Evolutionary conservation across 2,329 filamentous ascomycete species (phyloP), one percentile per base, ranked within the genome.

Genomic region (Annulohypoxylon truncatum): DNA sequence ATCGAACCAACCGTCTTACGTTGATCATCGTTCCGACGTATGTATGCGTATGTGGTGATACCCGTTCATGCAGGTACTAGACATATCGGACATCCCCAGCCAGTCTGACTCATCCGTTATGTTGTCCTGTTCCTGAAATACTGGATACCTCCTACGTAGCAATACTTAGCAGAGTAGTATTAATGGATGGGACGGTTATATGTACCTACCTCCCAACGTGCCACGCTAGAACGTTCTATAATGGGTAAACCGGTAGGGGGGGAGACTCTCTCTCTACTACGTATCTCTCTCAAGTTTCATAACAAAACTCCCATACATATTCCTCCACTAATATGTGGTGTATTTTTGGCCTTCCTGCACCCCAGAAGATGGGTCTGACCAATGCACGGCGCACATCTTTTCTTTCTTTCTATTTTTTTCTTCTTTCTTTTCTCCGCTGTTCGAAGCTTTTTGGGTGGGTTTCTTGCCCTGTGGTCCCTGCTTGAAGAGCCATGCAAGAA

Each of bases 11-110:
- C n/a, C n/a, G n/a, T n/a, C n/a, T 5, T 38, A 18, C 31, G 12
- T 15, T 52, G 50, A 38, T 29, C 31, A 5, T 46, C 15, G 28
- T 35, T 47, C 24, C 31, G 18, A 51, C 10, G 35, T 59, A 28
- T 28, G 22, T 15, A 15, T 42, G n/a, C n/a, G 24, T 29, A 48
- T 28, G 52, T 51, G 10, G 60, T 63, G 47, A 53, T 35, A 57
- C 52, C 47, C 53, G 28, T 56, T 52, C 24, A 65, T 66, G 62
- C 66, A 68, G 62, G 66, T 60, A 63, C 66, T 54, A 54, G n/a
- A 44, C 40, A 56, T 15, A 13, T 58, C 50, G 51, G 57, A 63
- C 51, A 57, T 63, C 31, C 50, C 53, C 54, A 59, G 44, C 22
- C 51, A 28, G 20, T 66, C 63, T 66, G 66, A 69, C 63, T 69